A percentile compares a stretch with the other conserved stretches of the same genome.
Conservation (phyloP, 768 basidiomycete genomes). For the Peribolospora baueri region DNA sequence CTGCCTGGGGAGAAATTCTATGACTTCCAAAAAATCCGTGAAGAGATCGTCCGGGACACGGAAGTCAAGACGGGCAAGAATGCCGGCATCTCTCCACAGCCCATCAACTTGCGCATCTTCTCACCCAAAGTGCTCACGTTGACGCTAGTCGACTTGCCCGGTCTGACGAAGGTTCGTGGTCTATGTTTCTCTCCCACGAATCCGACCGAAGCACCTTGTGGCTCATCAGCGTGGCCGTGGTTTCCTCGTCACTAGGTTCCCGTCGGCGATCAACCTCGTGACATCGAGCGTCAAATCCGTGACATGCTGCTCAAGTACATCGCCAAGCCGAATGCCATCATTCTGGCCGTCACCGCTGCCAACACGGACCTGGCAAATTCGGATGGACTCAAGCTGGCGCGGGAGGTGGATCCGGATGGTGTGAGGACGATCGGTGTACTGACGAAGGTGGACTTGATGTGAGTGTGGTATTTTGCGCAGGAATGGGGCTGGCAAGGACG, state of each 20-base stretch:
- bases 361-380: slow-evolving; percentile 97
- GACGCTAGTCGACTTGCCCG: slow-evolving; percentile 90
- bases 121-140: slow-evolving; percentile 93
- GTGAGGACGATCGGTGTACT: slow-evolving; percentile 91
- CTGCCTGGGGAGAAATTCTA: slow-evolving; percentile 92
- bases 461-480: slow-evolving; percentile 18
- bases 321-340: slow-evolving; percentile 79
- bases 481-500: not conserved
- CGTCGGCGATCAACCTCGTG: slow-evolving; percentile 83
- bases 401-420: slow-evolving; percentile 93
- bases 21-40: slow-evolving; percentile 88
- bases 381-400: slow-evolving; percentile 81
- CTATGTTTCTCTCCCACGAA: not conserved
- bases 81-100: slow-evolving; percentile 80
- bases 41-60: slow-evolving; percentile 87
- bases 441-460: slow-evolving; percentile 98
- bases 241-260: slow-evolving; percentile 21
- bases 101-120: slow-evolving; percentile 92
- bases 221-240: slow-evolving; percentile 7
- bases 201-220: too few species aligned
- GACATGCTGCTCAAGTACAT: slow-evolving; percentile 95
- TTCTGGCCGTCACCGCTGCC: slow-evolving; percentile 84
- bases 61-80: slow-evolving; percentile 97
- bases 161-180: slow-evolving; percentile 32
- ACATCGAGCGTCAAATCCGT: slow-evolving; percentile 90